A percentile compares a stretch with the other conserved stretches of the same genome.
Conservation (phyloP, 306 rosid genomes). For the Hippophae gyantsensis region DNA sequence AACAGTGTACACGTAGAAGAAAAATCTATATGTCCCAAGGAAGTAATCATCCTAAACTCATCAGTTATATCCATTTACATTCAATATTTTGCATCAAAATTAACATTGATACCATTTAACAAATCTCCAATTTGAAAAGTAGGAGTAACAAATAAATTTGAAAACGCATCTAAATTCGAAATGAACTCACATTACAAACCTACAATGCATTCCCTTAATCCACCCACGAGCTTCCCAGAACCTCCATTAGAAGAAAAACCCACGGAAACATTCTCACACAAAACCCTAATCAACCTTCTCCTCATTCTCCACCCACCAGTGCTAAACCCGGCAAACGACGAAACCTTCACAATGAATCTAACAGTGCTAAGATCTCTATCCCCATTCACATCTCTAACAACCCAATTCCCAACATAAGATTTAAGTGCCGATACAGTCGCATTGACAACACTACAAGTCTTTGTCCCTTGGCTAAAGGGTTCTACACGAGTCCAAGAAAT, state of each 20-base stretch:
- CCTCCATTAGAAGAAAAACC: constrained; percentile 23
- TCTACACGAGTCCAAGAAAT: constrained; percentile 30
- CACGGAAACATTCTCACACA: constrained; percentile 35
- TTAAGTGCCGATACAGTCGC: constrained; percentile 35
- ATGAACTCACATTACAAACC: constrained; percentile 23
- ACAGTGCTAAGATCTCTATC: constrained; percentile 33
- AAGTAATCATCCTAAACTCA: no score
- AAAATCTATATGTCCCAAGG: no score
- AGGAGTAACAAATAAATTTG: no score
- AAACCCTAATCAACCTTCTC: constrained; percentile 42
- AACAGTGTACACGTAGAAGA: no score
- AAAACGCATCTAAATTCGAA: no score
- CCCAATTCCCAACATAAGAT: constrained; percentile 12
- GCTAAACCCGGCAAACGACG: constrained; percentile 41
- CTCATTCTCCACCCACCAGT: constrained; percentile 71
- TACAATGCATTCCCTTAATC: constrained; percentile 49
- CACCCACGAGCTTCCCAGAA: constrained; percentile 42
- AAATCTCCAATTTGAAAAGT: no score
- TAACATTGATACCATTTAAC: no score
- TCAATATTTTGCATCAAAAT: no score
- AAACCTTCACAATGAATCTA: constrained; percentile 40
- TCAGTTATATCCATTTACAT: no score
- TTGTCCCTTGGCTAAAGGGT: constrained; percentile 50
- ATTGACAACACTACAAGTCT: constrained; percentile 21
- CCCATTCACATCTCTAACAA: constrained; percentile 16